These are phyloP conservation scores for Leccinum fallax DNA, from an alignment of 1,284 basidiomycete species.

Conservation along the genomic window DNA sequence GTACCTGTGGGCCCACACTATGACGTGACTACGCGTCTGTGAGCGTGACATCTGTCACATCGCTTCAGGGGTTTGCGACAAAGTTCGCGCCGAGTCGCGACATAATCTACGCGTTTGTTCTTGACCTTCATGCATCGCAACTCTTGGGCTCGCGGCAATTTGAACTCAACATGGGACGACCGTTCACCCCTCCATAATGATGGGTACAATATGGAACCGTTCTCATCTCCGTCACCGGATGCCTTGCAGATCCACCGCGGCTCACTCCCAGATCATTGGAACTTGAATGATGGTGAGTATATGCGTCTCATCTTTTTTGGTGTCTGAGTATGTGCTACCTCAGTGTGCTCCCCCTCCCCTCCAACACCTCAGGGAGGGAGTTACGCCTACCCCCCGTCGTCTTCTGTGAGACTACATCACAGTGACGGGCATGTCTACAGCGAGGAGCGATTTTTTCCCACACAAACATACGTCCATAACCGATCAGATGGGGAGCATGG, in stretches of 20 bases:
- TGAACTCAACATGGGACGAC: neutral
- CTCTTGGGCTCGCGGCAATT: neutral
- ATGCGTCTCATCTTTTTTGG: slow-evolving; percentile 38
- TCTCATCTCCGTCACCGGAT: slow-evolving; percentile 15
- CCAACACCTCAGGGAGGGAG: slow-evolving; percentile 18
- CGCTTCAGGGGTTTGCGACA: slow-evolving; percentile 1
- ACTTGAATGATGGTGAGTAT: slow-evolving; percentile 48
- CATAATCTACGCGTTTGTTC: slow-evolving; percentile 8
- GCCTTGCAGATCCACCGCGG: slow-evolving; percentile 6
- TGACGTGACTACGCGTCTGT: slow-evolving; percentile 31
- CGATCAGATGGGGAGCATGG: slow-evolving; percentile 1
- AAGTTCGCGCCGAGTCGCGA: neutral
- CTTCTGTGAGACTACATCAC: slow-evolving; percentile 8
- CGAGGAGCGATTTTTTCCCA: slow-evolving; percentile 3
- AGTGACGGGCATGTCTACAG: neutral
- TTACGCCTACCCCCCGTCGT: slow-evolving; percentile 8
- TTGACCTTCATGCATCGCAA: slow-evolving; percentile 20
- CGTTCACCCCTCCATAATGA: neutral
- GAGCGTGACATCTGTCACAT: slow-evolving; percentile 20
- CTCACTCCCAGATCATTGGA: slow-evolving; percentile 15
- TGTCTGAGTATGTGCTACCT: slow-evolving; percentile 7
- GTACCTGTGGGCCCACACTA: neutral
- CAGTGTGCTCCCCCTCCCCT: slow-evolving; percentile 47
- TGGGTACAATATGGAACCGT: neutral
- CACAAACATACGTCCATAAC: neutral